Evolutionary conservation across 2,329 filamentous ascomycete species (phyloP), one percentile per base, ranked within the genome.

Genomic region (Colletotrichum karsti): DNA sequence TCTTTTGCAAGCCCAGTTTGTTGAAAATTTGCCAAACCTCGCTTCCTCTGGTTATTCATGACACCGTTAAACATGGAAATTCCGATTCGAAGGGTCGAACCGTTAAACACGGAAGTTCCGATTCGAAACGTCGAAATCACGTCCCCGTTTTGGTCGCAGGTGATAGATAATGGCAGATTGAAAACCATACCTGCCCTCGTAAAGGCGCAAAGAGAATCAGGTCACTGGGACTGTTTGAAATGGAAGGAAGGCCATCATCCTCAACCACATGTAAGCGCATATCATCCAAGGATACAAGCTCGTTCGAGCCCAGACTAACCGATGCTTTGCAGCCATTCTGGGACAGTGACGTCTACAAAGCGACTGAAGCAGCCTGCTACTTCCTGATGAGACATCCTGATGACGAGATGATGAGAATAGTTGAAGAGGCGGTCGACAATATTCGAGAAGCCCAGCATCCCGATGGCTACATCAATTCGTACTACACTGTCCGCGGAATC

Each of bases 361-460:
- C 59, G 35, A 62, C 37, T 20, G 59, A 62, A 48, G 59, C 59
- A 8, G 59, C 59, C 4, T 62, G 59, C 48, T 62, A 62, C 37
- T 62, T 54, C 24, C 26, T 62, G 3, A 54, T 62, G 37, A 53
- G 33, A 5, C 24, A 55, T 7, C 13, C 37, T 6, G 59, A 62
- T 4, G 50, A 55, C 13, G 37, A 41, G 10, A 55, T 62, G 48
- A 41, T 55, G 35, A 33, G 18, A 6, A 37, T 18, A 13, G 59
- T 62, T 50, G 59, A 62, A 22, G 59, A 62, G 39, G 59, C 59
- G 13, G 59, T 62, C 18, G 59, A 55, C 48, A 55, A 62, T 50
- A 48, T 62, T 28, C 59, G 59, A 1, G 20, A 24, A 28, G 59
- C 59, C 5, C 59, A 62, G 20, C 59, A 62, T 26, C 59, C 50